A percentile compares a stretch with the other conserved stretches of the same genome.
phyloP scores from a whole-genome alignment of 2,329 filamentous ascomycete genomes.

The Xylariaceae sp. region DNA sequence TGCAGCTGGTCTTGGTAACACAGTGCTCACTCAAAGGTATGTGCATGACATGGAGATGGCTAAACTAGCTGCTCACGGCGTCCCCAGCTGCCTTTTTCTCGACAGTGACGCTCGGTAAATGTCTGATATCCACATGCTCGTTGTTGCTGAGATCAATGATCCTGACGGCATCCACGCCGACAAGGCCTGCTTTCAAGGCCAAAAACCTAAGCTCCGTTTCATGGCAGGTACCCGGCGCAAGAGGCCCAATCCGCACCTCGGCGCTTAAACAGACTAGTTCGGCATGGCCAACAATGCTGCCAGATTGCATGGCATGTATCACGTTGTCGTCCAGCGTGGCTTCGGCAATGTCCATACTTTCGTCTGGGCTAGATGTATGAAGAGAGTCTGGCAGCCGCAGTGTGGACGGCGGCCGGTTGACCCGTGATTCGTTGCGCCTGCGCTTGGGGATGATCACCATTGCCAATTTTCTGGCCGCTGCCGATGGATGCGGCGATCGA shows the following conservation, averaged over 20 bases:
- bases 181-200: slow-evolving; percentile 59
- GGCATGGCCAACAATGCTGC: slow-evolving; percentile 55
- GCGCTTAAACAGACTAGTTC: slow-evolving; percentile 72
- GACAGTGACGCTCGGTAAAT: slow-evolving; percentile 65
- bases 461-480: slow-evolving; percentile 59
- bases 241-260: slow-evolving; percentile 66
- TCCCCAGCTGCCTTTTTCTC: slow-evolving; percentile 23
- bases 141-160: slow-evolving; percentile 69
- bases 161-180: slow-evolving; percentile 65
- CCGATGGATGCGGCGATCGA: slow-evolving; percentile 43
- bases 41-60: no score
- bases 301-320: slow-evolving; percentile 65
- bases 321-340: slow-evolving; percentile 68
- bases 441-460: slow-evolving; percentile 63
- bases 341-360: slow-evolving; percentile 46
- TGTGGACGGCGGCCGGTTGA: slow-evolving; percentile 49
- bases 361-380: slow-evolving; percentile 14
- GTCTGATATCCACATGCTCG: slow-evolving; percentile 71
- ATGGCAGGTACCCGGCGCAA: slow-evolving; percentile 68
- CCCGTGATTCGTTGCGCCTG: slow-evolving; percentile 51
- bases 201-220: slow-evolving; percentile 68
- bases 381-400: slow-evolving; percentile 31
- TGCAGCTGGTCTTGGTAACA: neutral
- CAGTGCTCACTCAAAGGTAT: no score
- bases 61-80: slow-evolving; percentile 2